These are phyloP conservation scores for Carex pumila DNA, from an alignment of 176 grass and related monocot genomes.

Conservation along the genomic window DNA sequence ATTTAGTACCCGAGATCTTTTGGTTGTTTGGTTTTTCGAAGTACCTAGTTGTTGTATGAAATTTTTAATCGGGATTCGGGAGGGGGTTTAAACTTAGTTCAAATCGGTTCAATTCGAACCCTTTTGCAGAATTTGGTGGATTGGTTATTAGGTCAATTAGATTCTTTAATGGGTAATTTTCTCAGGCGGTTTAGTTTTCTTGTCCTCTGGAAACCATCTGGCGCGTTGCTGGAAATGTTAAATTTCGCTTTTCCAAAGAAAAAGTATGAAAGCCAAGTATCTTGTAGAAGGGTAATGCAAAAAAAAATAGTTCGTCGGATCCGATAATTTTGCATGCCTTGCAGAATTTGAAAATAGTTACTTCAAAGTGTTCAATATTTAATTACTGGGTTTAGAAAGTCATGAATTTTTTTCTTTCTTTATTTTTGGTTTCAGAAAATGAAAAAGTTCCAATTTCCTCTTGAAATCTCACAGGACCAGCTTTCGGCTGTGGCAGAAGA, in stretches of 20 bases:
- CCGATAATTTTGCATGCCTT: background rate
- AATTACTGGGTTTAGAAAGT: background rate
- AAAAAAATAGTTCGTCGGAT: background rate
- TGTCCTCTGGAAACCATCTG: background rate
- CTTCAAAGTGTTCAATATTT: background rate
- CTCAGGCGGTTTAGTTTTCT: background rate
- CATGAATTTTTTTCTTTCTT: background rate
- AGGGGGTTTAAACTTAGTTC: background rate
- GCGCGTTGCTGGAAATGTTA: background rate
- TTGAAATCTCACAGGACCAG: conserved; percentile 51
- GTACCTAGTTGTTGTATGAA: background rate
- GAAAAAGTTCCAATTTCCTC: conserved; percentile 16
- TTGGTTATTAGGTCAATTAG: background rate
- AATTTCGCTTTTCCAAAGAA: background rate
- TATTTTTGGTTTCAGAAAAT: conserved; percentile 18
- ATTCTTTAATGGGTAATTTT: conserved; percentile 10
- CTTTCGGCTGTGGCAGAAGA: conserved; percentile 56
- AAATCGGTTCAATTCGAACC: conserved; percentile 9
- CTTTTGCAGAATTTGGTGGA: background rate
- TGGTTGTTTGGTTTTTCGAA: background rate
- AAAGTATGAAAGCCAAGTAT: conserved; percentile 4
- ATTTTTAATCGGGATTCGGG: background rate
- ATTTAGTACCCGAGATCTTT: background rate
- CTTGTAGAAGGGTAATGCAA: conserved; percentile 13
- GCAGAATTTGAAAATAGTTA: background rate